phyloP scores from a whole-genome alignment of 2,329 filamentous ascomycete genomes.

The Triangularia setosa region DNA sequence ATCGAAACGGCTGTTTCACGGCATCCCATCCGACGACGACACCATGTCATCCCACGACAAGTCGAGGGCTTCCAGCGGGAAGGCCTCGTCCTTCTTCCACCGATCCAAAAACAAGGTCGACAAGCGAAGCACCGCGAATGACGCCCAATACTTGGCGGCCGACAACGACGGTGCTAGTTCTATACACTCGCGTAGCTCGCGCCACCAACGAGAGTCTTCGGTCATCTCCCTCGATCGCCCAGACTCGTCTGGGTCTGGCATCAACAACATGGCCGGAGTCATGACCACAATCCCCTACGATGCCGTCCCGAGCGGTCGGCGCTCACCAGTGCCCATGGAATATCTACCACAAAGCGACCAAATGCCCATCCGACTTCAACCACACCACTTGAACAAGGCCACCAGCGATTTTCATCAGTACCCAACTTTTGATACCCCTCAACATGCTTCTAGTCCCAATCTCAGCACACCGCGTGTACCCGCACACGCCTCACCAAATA shows the following conservation, averaged over 20 bases:
- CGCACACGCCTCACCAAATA: conserved; percentile 35
- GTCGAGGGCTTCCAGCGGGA: conserved; percentile 67
- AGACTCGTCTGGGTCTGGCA: conserved; percentile 58
- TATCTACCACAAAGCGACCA: conserved; percentile 67
- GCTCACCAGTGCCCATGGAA: conserved; percentile 68
- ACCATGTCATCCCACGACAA: conserved; percentile 67
- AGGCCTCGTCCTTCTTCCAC: conserved; percentile 71
- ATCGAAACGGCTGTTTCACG: conserved; percentile 25
- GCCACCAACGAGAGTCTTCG: conserved; percentile 71
- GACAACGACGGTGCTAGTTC: conserved; percentile 60
- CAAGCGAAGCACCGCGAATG: conserved; percentile 59
- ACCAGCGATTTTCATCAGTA: conserved; percentile 85
- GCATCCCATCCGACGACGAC: conserved; percentile 15
- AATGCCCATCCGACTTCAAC: conserved; percentile 61
- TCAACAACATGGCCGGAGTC: conserved; percentile 74
- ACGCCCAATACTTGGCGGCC: conserved; percentile 48
- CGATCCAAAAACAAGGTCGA: conserved; percentile 76
- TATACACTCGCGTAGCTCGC: conserved; percentile 65
- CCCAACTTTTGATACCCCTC: conserved; percentile 62
- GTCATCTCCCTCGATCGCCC: conserved; percentile 67
- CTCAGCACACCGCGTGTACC: conserved; percentile 59
- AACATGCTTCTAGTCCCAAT: conserved; percentile 49
- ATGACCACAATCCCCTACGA: conserved; percentile 90
- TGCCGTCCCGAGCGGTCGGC: conserved; percentile 58
- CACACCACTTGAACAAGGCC: conserved; percentile 78